Evolutionary conservation across 257 asterid genomes (phyloP), one percentile per base, ranked within the genome.

Genomic region (Haberlea rhodopensis): DNA sequence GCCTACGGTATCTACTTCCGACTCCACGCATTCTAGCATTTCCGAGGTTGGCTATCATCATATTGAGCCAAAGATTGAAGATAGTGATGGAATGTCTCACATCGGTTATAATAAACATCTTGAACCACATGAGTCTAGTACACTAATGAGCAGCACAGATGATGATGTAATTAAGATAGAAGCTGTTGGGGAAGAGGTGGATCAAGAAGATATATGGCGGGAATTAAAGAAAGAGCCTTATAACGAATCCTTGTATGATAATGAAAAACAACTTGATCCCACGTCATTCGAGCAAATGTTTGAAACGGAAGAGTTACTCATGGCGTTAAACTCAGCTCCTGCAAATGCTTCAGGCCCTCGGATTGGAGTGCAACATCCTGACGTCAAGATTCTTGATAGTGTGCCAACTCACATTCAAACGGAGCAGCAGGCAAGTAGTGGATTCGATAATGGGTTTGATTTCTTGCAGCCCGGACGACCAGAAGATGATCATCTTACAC

Each of bases 391-490:
- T 10, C 29, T 19, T 28, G 76, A 51, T 13, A 26, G 53, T 23
- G 10, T 53, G 64, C 65, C 21, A 0, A 5, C 13, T 5, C 15
- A 13, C 2, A 8, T 45, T 21, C 21, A 46, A 22, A 40, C 52
- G 59, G 75, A 64, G 59, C 75, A 64, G 59, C 75, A 71, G 37
- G 53, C 31, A 0, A 0, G 61, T 10, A 26, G 56, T 5, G 80
- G 73, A 8, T 55, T 23, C 8, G 89, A 84, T 8, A 25, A 71
- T 48, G 78, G 66, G 15, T 71, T 90, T 1, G 94, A 85, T 19
- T 87, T 90, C 75, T 53, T 85, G 71, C 71, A 62, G 49, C 91
- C 92, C 0, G 94, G 91, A 23, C 57, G 89, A 29, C 79, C 63
- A 52, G 92, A 90, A 58, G 91, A 90, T 52, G 55, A 57, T 20